Base-by-base conservation (phyloP, 257 asterid genomes). In the Striga asiatica region DNA sequence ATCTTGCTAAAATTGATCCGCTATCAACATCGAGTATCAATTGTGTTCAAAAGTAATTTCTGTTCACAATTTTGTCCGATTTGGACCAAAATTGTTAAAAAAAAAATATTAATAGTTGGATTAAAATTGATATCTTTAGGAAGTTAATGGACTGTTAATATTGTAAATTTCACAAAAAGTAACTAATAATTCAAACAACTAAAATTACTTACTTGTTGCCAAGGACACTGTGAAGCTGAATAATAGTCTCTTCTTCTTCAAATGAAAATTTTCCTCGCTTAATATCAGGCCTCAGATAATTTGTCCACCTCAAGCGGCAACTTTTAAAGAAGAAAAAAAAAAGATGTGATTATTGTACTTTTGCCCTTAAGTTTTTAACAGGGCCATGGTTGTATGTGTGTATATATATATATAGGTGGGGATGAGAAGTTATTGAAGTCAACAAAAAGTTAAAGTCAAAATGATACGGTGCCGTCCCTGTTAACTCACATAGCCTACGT, bases 261-360 rank as follows among this genome's bases (percentile, higher is more conserved):
- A 77, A 77, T 7, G 96, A 77, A 22, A 87, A 87, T 38, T 81
- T 63, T 13, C 96, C 94, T 35, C 94, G 68, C 45, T 83, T 87
- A 56, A 87, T 83, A 41, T 83, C 94, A 0, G 96, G 94, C 41
- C 94, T 79, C 66, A 87, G 76, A 66, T 87, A 87, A n/a, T 87
- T 87, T 0, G 96, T 87, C 96, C 94, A 83, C 1, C 94, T 77
- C 14, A 87, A 81, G 1, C 96, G 62, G 49, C 96, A 87, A 48
- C 96, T 29, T 29, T 29, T 29, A 34, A 34, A 34, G 3, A 8
- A 34, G 11, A 34, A 34, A 7, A 34, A 34, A 8, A 34, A 3
- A 16, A 16, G 16, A 21, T 3, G 35, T 29, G 0, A 13, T 51
- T 5, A 28, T 42, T 2, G 31, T 47, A 19, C 38, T 6, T 31